Base-by-base conservation (phyloP, 306 rosid species). In the Arachis hypogaea region DNA sequence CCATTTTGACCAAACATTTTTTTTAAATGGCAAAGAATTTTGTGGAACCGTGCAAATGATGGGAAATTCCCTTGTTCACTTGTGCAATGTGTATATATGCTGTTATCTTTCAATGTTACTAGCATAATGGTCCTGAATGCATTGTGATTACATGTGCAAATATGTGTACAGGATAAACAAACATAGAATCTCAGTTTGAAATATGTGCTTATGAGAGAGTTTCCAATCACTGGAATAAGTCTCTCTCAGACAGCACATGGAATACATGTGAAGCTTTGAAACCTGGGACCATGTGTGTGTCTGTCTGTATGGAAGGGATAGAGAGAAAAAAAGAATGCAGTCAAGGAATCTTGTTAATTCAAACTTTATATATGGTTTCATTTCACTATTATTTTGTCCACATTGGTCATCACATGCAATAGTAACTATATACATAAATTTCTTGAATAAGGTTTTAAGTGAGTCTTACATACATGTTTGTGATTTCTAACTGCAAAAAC, bases 201-300 rank as follows among this genome's bases (percentile, higher is more conserved):
- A 63, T 78, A 33, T 70, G 70, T 73, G 77, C 56, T 80, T 73
- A 69, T n/a, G 33, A 9, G 16, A 12, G 63, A 64, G 42, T 75
- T 74, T 78, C 73, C 69, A 69, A 44, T 81, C n/a, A 77, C 85
- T 88, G 72, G 52, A 63, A 43, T 33, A 83, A 71, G 86, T 86
- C 86, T 46, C 69, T 55, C 71, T 88, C 91, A 74, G 78, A 79
- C 73, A 61, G 88, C 84, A 84, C 91, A 90, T 85, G 85, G 43
- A 63, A 3, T 33, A 33, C 83, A 77, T 76, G 89, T 79, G 84
- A 82, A 67, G 36, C 22, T 7, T 66, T 57, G 29, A 83, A 83
- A 43, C 73, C 11, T 68, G 86, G 77, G 82, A 80, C 90, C 92
- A 86, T 78, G 85, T 18, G 11, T 40, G 52, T 5, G 30, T 40